Percentiles rank a stretch among this genome's conserved stretches.
These are phyloP conservation scores for Fraxinus dipetala DNA, from an alignment of 305 asterid species.

Conservation along the genomic window DNA sequence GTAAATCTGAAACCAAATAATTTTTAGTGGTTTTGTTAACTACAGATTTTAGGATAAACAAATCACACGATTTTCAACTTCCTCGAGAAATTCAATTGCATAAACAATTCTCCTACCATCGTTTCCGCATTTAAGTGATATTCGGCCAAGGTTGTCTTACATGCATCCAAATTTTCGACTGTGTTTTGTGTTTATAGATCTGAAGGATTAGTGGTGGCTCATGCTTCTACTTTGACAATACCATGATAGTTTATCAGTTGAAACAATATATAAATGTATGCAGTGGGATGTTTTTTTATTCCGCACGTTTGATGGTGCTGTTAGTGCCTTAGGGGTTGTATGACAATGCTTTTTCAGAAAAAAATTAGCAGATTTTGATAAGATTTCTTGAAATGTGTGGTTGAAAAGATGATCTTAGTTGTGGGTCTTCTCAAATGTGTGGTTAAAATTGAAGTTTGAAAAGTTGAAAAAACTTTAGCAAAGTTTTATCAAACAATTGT, in stretches of 20 bases:
- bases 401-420: too few relatives aligned
- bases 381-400: not conserved
- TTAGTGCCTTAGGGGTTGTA: not conserved
- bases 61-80: slow-evolving; percentile 4
- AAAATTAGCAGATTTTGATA: not conserved
- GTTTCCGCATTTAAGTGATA: not conserved
- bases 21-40: not conserved
- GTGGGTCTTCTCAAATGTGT: too few relatives aligned
- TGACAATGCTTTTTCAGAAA: not conserved
- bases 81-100: not conserved
- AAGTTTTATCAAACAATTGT: not conserved
- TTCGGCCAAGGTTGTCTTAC: not conserved
- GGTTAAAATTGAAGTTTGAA: not conserved
- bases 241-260: not conserved
- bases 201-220: not conserved
- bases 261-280: not conserved
- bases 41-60: not conserved
- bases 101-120: not conserved
- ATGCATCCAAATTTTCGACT: not conserved
- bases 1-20: slow-evolving; percentile 1
- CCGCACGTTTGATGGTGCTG: not conserved
- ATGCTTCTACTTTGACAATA: not conserved
- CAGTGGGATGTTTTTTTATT: not conserved
- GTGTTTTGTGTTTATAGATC: not conserved
- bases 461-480: not conserved